Evolutionary conservation across 257 asterid genomes (phyloP).

Genomic region (Asclepias syriaca): DNA sequence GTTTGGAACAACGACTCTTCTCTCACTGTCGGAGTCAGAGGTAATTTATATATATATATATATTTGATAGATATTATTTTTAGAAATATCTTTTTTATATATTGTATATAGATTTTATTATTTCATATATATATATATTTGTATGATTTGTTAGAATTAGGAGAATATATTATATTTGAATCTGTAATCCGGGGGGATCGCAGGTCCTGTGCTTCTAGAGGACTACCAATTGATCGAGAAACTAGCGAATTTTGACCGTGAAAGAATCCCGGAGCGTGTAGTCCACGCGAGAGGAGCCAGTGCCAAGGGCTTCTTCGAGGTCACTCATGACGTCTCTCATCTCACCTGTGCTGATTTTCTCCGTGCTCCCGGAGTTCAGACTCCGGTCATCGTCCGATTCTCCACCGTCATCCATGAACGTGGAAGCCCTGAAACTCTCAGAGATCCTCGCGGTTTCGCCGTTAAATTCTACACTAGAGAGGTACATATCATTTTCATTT

Average conservation of each 20-base stretch:
- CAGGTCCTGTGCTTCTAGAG: slow-evolving; percentile 89
- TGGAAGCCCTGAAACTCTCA: slow-evolving; percentile 94
- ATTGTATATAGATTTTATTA: too few relatives aligned
- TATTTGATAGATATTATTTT: too few relatives aligned
- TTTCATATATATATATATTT: too few relatives aligned
- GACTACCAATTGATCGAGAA: slow-evolving; percentile 94
- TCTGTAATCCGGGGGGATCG: slow-evolving; percentile 14
- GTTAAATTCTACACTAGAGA: slow-evolving; percentile 59
- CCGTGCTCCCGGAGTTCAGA: slow-evolving; percentile 95
- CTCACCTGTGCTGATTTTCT: slow-evolving; percentile 96
- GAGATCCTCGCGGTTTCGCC: slow-evolving; percentile 93
- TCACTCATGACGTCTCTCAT: slow-evolving; percentile 77
- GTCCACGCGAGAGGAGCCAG: slow-evolving; percentile 98
- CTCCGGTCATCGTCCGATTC: slow-evolving; percentile 86
- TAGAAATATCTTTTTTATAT: too few relatives aligned
- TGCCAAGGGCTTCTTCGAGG: slow-evolving; percentile 98
- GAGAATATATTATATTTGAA: too few relatives aligned
- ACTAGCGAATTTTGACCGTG: slow-evolving; percentile 83
- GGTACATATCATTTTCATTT: slow-evolving; percentile 16
- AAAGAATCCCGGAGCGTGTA: slow-evolving; percentile 92
- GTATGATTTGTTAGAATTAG: too few relatives aligned
- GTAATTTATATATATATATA: slow-evolving; percentile 20
- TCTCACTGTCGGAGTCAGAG: slow-evolving; percentile 80
- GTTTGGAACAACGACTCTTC: slow-evolving; percentile 85
- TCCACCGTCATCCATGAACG: slow-evolving; percentile 98